Conservation (phyloP, 306 rosid species). For the Pterocarpus macrocarpus region DNA sequence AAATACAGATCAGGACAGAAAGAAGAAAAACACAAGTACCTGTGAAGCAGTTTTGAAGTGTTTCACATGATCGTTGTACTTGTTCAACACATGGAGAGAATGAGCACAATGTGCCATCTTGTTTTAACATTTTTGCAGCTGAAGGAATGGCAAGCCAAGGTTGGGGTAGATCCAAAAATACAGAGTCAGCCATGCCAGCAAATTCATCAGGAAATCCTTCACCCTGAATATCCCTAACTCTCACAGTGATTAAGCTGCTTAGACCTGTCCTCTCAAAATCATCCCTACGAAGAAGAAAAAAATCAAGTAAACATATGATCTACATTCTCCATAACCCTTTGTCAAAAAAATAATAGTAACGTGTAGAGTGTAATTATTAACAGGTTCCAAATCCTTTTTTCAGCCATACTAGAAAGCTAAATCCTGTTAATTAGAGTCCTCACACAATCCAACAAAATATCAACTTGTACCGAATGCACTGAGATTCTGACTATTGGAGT, state of each 20-base stretch:
- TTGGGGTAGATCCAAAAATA: constrained; percentile 91
- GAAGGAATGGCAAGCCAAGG: constrained; percentile 94
- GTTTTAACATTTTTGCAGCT: constrained; percentile 74
- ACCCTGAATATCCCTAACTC: constrained; percentile 88
- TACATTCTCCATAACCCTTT: neutral
- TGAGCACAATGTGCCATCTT: constrained; percentile 78
- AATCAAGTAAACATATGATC: constrained; percentile 20
- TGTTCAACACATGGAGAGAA: constrained; percentile 91
- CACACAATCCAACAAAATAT: neutral
- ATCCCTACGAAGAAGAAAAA: constrained; percentile 54
- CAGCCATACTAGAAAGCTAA: neutral
- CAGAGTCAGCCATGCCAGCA: constrained; percentile 67
- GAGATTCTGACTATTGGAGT: neutral
- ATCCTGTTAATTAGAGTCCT: neutral
- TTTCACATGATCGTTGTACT: constrained; percentile 75
- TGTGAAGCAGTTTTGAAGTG: constrained; percentile 69
- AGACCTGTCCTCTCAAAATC: constrained; percentile 91
- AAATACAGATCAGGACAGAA: neutral
- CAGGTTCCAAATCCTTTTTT: neutral
- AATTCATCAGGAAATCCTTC: constrained; percentile 85
- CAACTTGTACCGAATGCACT: constrained; percentile 7
- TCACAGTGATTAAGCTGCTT: constrained; percentile 71
- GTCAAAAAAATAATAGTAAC: neutral
- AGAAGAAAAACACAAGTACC: constrained; percentile 55
- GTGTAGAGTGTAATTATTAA: neutral